phyloP scores from a whole-genome alignment of 106 monocot species.

The Amphibolis antarctica region DNA sequence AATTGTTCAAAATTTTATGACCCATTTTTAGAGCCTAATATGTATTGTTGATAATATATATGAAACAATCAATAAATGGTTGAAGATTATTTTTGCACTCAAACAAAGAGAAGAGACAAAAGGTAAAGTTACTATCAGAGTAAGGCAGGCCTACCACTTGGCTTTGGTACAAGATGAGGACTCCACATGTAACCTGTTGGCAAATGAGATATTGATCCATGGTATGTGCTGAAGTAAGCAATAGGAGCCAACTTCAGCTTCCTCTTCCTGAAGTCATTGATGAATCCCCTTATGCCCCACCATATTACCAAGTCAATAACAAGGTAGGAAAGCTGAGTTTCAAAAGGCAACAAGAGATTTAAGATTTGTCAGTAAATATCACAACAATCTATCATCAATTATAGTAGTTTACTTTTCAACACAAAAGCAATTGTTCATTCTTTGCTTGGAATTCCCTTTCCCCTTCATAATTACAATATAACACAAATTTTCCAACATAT shows the following conservation, averaged over 20 bases:
- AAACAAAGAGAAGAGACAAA: background rate
- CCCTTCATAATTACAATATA: too few relatives aligned
- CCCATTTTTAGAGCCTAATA: too few relatives aligned
- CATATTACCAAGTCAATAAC: constrained; percentile 57
- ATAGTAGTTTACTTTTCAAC: too few relatives aligned
- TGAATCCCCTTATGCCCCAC: constrained; percentile 57
- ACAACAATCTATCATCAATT: too few relatives aligned
- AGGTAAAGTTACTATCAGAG: background rate
- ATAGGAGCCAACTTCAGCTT: constrained; percentile 55
- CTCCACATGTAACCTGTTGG: constrained; percentile 97
- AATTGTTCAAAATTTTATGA: too few relatives aligned
- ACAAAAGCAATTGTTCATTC: too few relatives aligned
- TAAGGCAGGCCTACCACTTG: constrained; percentile 39
- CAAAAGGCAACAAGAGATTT: background rate
- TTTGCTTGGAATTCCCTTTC: too few relatives aligned
- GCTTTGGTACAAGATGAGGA: constrained; percentile 83
- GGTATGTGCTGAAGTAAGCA: constrained; percentile 79
- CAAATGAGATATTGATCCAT: constrained; percentile 87
- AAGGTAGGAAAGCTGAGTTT: constrained; percentile 58
- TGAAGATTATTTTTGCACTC: background rate
- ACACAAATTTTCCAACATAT: too few relatives aligned
- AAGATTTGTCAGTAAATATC: background rate
- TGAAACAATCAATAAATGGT: too few relatives aligned
- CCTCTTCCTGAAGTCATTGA: constrained; percentile 62
- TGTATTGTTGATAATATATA: too few relatives aligned